Evolutionary conservation across 345 rosid species (phyloP), one percentile per base, ranked within the genome.

Genomic region (Luvunga scandens): DNA sequence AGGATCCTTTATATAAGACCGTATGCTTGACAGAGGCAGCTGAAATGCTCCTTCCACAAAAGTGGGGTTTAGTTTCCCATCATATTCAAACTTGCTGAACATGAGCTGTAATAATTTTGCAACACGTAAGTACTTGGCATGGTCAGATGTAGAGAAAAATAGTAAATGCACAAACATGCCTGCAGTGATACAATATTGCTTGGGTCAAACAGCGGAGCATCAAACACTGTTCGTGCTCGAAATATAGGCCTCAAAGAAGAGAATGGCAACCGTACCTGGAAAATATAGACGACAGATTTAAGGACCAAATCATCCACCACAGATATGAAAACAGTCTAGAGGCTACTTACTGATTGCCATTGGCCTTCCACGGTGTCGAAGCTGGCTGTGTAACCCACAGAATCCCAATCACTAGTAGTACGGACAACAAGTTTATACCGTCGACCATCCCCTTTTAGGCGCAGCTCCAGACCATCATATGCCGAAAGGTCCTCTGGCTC

Each of bases 1-100:
- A 4, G 97, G 98, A 9, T 92, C 98, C 83, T 92, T 89, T 57
- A 92, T 72, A 71, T 88, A 93, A 9, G 95, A 83, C 73, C 80
- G 79, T 76, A 95, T 86, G 78, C 81, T 85, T 6, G 97, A 91
- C 25, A 95, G 18, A 21, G 97, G 97, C 59, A 95, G 93, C 90
- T 92, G 89, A 82, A 95, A 95, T 39, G 89, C 84, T 12, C 99
- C 98, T 87, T 95, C 97, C 69, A 74, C 84, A 78, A 95, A 95
- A 71, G 92, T 87, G 53, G 97, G 98, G 82, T 95, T 95, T 83
- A 93, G 85, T 85, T 89, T 90, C 74, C 98, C 99, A 38, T 95
- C 99, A 76, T 89, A 95, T 86, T 95, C 98, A 63, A 95, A 95
- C 84, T 93, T 95, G 90, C 99, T 93, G 90, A 92, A 90, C 98